These are phyloP conservation scores for Sporothrix brasiliensis DNA, from an alignment of 2,329 filamentous ascomycete species.

Conservation along the genomic window DNA sequence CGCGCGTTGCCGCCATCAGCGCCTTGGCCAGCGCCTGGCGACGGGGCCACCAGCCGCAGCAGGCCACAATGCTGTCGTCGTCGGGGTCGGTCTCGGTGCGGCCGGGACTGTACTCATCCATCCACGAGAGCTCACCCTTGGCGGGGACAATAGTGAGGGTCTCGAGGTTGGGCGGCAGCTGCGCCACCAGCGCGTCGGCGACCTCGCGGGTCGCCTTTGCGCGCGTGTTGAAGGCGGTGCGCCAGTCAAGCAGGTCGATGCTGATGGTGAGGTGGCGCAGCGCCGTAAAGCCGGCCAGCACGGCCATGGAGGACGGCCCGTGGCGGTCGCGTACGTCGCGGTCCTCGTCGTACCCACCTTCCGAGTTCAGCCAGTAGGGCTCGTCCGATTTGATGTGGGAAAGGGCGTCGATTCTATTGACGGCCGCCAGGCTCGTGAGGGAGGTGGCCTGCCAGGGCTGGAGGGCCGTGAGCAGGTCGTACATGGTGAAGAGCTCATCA, in stretches of 20 bases:
- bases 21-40: no score
- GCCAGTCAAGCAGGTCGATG: conserved; percentile 10
- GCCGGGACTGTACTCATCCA: no score
- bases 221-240: background rate
- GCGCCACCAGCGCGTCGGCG: background rate
- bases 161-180: background rate
- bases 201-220: background rate
- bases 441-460: background rate
- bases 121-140: background rate
- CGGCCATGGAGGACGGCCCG: background rate
- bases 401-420: no score
- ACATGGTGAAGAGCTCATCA: background rate
- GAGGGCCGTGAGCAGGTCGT: background rate
- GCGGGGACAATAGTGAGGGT: background rate
- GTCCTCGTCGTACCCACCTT: background rate
- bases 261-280: background rate
- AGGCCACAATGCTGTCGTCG: no score
- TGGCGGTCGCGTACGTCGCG: background rate
- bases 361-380: no score
- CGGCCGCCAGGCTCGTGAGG: background rate
- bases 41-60: no score
- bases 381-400: no score
- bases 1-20: no score
- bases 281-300: background rate
- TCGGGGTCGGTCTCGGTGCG: background rate